Evolutionary conservation across 2,329 filamentous ascomycete species (phyloP).

Genomic region (Claviceps maximensis): DNA sequence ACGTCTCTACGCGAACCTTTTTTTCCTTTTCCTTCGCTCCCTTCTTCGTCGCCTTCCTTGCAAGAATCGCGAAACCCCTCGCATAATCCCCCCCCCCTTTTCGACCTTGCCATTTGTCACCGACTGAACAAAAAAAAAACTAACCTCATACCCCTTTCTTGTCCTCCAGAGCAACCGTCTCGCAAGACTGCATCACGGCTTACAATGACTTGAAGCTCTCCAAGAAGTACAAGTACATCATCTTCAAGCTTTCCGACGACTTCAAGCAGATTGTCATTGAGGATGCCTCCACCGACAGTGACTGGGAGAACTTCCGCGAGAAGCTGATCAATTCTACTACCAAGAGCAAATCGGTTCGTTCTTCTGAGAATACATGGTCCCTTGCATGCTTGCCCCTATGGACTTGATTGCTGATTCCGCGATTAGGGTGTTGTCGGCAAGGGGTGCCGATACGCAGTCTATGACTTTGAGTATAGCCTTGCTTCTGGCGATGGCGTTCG

Average conservation of each 20-base stretch:
- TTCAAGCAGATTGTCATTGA: constrained; percentile 73
- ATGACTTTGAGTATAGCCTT: constrained; percentile 69
- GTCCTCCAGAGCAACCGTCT: constrained; percentile 50
- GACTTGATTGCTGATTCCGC: background rate
- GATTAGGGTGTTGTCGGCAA: constrained; percentile 44
- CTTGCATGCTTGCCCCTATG: background rate
- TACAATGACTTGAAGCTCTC: constrained; percentile 76
- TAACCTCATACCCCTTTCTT: background rate
- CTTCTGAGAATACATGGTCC: background rate
- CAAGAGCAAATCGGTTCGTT: constrained; percentile 53
- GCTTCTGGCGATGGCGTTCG: constrained; percentile 59
- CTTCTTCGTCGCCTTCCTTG: background rate
- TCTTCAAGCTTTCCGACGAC: constrained; percentile 78
- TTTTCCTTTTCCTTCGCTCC: background rate
- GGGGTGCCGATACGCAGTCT: constrained; percentile 73
- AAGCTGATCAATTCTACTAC: constrained; percentile 61
- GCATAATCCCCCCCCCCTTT: background rate
- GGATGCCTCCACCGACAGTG: constrained; percentile 50
- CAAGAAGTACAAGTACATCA: constrained; percentile 74
- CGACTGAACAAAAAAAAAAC: constrained; percentile 10
- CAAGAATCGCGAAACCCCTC: background rate
- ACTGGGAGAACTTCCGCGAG: constrained; percentile 63
- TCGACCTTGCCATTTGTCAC: background rate
- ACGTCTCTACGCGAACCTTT: constrained; percentile 22
- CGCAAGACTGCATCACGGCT: constrained; percentile 53